These are phyloP conservation scores for Scutellaria minor DNA, from an alignment of 257 asterid species.

Conservation along the genomic window DNA sequence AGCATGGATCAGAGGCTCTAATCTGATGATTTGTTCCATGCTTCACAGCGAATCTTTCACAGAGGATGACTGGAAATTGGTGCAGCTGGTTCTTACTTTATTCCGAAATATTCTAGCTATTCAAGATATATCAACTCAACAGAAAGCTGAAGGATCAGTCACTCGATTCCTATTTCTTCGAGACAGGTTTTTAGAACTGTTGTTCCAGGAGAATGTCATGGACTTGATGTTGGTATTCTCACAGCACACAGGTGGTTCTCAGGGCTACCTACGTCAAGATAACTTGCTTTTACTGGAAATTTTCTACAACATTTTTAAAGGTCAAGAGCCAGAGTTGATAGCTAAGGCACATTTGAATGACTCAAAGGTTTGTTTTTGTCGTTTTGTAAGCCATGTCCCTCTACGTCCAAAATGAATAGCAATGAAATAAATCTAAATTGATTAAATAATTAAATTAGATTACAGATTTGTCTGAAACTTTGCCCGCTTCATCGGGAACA, in stretches of 20 bases:
- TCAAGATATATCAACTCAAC: slow-evolving; percentile 85
- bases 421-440: slow-evolving; percentile 15
- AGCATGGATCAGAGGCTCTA: slow-evolving; percentile 21
- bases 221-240: slow-evolving; percentile 78
- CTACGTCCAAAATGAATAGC: neutral
- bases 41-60: slow-evolving; percentile 77
- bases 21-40: slow-evolving; percentile 35
- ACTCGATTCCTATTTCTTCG: slow-evolving; percentile 66
- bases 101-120: slow-evolving; percentile 86
- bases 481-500: neutral
- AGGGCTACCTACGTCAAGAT: slow-evolving; percentile 77
- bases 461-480: slow-evolving; percentile 6
- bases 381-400: slow-evolving; percentile 11
- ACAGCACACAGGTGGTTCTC: slow-evolving; percentile 80
- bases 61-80: slow-evolving; percentile 97
- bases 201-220: slow-evolving; percentile 91
- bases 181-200: slow-evolving; percentile 73
- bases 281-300: slow-evolving; percentile 88
- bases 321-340: slow-evolving; percentile 87
- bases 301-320: slow-evolving; percentile 72
- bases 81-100: slow-evolving; percentile 87
- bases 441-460: neutral
- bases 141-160: slow-evolving; percentile 78
- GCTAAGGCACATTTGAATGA: slow-evolving; percentile 59
- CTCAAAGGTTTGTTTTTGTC: slow-evolving; percentile 63